Percentiles rank a stretch among this genome's conserved stretches.
Evolutionary conservation across 129 eudicot genomes (phyloP).

Genomic region (Scalesia atractyloides): DNA sequence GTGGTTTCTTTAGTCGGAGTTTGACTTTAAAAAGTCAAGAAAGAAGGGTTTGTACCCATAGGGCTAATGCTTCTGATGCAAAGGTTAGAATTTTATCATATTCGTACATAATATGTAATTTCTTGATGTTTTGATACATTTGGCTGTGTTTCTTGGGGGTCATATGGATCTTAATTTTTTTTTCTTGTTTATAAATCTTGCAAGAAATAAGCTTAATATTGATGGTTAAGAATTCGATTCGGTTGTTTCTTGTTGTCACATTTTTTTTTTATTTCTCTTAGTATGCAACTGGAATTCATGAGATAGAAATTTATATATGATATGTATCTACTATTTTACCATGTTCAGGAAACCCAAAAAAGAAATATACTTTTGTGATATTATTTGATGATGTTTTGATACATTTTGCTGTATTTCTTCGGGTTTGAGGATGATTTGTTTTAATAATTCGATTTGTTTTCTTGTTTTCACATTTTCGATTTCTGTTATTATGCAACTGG

Average conservation of each 20-base stretch:
- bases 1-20: conserved; percentile 29
- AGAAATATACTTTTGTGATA: conserved; percentile 9
- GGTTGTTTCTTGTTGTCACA: no score
- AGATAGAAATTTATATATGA: neutral
- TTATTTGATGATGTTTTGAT: neutral
- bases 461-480: neutral
- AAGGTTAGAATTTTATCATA: conserved; percentile 33
- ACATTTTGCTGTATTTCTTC: conserved; percentile 2
- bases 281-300: neutral
- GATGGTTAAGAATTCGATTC: no score
- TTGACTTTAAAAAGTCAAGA: conserved; percentile 23
- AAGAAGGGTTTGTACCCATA: conserved; percentile 20
- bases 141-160: no score
- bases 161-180: no score
- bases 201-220: no score
- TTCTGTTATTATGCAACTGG: neutral
- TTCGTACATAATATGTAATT: no score
- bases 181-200: no score
- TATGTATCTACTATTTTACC: neutral
- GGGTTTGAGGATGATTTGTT: neutral
- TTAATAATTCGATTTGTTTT: neutral
- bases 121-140: no score
- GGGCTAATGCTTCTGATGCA: conserved; percentile 28
- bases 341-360: neutral
- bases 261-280: neutral